Evolutionary conservation across 306 rosid genomes (phyloP), one percentile per base, ranked within the genome.

Genomic region (Lathyrus aphaca): DNA sequence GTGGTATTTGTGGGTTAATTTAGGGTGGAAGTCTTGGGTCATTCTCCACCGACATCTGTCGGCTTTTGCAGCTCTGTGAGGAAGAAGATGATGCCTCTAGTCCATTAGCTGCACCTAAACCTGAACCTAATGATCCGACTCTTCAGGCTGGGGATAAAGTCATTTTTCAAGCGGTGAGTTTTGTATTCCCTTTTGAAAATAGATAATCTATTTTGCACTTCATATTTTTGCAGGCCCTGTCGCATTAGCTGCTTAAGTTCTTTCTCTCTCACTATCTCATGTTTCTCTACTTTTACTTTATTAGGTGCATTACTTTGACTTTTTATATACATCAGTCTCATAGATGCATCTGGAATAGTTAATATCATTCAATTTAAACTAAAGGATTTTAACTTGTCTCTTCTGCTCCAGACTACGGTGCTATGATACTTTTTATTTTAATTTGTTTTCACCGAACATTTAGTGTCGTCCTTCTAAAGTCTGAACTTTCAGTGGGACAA

Each of bases 71-170:
- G 81, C 92, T 91, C 5, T 89, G 91, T 21, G 99, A 94, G 79
- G 99, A 94, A 88, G 99, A 94, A 75, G 99, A 94, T 83, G 99
- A 94, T 74, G 99, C 99, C 77, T 84, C 87, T 71, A 94, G 99
- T 77, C 97, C 96, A 8, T 87, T 94, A 80, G 89, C 78, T 66
- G 81, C 78, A 6, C 86, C 83, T 12, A 91, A 91, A 68, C 82
- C 89, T 13, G 97, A 94, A 86, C 99, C 97, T 48, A 89, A 85
- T 48, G 92, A 91, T 57, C 97, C 84, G 42, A 73, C 64, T 42
- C 74, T 84, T 74, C 95, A 82, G 78, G 78, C 80, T 58, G 89
- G 89, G 86, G 89, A 76, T 68, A 75, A 86, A 72, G 59, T 68
- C 75, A 66, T 74, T 40, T 82, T 84, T 54, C 95, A 71, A 27